Percentiles rank a stretch among this genome's conserved stretches.
Conservation (phyloP, 139 green algal genomes). For the Chlorella sp. region DNA sequence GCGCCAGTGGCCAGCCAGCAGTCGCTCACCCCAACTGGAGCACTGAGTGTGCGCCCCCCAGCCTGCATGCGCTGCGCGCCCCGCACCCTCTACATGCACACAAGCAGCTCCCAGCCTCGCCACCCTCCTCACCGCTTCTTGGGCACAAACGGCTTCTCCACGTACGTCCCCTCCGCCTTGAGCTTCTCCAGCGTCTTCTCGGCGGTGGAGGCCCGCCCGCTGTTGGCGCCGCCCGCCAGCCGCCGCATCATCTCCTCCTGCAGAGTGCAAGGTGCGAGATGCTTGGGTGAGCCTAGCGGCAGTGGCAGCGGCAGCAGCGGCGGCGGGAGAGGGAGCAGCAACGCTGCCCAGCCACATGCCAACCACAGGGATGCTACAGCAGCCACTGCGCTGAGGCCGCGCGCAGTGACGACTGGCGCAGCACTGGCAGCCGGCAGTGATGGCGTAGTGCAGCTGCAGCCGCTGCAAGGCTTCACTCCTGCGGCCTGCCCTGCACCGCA, state of each 20-base stretch:
- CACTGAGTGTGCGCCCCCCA: not conserved
- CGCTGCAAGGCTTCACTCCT: too few species aligned
- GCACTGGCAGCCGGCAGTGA: too few species aligned
- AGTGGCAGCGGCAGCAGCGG: too few species aligned
- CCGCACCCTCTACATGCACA: too few species aligned
- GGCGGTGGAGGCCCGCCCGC: constrained; percentile 80
- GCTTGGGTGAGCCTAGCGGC: not conserved
- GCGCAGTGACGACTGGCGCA: too few species aligned
- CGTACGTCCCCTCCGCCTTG: constrained; percentile 65
- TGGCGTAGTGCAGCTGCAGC: too few species aligned
- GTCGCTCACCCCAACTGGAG: not conserved
- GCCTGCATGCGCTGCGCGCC: not conserved
- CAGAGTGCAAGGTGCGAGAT: not conserved
- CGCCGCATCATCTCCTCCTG: constrained; percentile 76
- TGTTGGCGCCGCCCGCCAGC: constrained; percentile 72
- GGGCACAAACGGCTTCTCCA: constrained; percentile 87
- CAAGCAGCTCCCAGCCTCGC: too few species aligned
- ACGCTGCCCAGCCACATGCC: too few species aligned
- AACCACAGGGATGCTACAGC: too few species aligned
- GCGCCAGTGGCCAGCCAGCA: not conserved
- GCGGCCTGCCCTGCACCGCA: constrained; percentile 11
- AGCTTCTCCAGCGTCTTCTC: constrained; percentile 94
- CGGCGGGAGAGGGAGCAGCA: too few species aligned
- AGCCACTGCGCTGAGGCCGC: too few species aligned
- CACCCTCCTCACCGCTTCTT: constrained; percentile 66